These are phyloP conservation scores for Chionographis japonica DNA, from an alignment of 106 monocot genomes.

Conservation along the genomic window DNA sequence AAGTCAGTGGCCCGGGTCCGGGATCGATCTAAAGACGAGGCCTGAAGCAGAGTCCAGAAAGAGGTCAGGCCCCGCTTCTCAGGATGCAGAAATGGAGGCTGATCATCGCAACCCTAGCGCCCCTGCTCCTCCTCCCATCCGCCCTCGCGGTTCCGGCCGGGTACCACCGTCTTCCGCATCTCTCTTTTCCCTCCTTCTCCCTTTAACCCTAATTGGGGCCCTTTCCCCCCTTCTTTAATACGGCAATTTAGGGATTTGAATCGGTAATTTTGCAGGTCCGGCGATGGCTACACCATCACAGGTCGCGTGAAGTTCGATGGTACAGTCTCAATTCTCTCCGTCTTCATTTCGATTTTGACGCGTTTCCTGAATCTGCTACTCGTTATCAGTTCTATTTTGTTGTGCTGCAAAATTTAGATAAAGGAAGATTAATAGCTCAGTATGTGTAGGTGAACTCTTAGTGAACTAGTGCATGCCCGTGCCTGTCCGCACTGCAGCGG, in stretches of 20 bases:
- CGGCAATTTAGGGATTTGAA: neutral
- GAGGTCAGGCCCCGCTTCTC: too few relatives aligned
- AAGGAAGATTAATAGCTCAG: too few relatives aligned
- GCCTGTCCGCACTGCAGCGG: too few relatives aligned
- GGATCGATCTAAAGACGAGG: too few relatives aligned
- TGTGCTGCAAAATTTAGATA: too few relatives aligned
- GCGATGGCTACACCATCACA: constrained; percentile 53
- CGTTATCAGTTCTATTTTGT: too few relatives aligned
- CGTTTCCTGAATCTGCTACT: neutral
- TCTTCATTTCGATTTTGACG: neutral
- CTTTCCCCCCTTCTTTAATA: neutral
- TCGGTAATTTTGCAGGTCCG: constrained; percentile 22
- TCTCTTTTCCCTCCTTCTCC: neutral
- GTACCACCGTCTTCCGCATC: constrained; percentile 1
- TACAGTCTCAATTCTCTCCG: constrained; percentile 4
- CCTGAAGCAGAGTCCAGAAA: too few relatives aligned
- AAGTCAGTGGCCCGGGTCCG: too few relatives aligned
- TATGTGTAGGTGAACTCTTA: too few relatives aligned
- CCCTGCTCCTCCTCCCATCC: neutral
- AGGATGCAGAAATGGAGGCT: constrained; percentile 10
- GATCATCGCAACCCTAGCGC: neutral
- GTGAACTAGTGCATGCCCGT: too few relatives aligned
- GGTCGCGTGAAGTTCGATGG: constrained; percentile 56
- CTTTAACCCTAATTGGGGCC: constrained; percentile 1
- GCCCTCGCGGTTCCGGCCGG: constrained; percentile 9